Percentiles rank a stretch among this genome's conserved stretches.
Evolutionary conservation across 805 yeast species (phyloP).

Genomic region (Dipodascus geniculatus): DNA sequence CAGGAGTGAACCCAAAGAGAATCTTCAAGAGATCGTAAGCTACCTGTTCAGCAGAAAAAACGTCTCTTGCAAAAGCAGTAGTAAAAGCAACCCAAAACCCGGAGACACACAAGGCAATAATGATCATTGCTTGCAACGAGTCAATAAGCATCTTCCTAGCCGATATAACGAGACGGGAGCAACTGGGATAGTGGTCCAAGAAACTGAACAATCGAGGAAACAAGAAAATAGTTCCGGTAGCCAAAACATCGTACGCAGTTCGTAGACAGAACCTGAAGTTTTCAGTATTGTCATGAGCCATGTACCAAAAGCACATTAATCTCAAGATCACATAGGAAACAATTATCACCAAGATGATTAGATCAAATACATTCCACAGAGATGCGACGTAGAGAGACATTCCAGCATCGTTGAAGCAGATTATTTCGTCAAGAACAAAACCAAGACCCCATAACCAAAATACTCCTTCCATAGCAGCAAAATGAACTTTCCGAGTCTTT

Average conservation of each 20-base stretch:
- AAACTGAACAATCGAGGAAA: conserved; percentile 40
- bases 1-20: conserved; percentile 48
- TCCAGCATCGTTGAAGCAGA: conserved; percentile 35
- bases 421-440: conserved; percentile 36
- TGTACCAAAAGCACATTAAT: conserved; percentile 9
- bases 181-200: conserved; percentile 40
- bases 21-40: conserved; percentile 41
- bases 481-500: conserved; percentile 8
- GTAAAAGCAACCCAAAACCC: conserved; percentile 47
- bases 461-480: conserved; percentile 24
- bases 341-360: conserved; percentile 30
- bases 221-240: conserved; percentile 35
- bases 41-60: conserved; percentile 31
- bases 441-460: conserved; percentile 37
- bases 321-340: conserved; percentile 22
- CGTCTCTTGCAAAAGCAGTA: conserved; percentile 33
- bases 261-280: conserved; percentile 1
- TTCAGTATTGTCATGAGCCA: not conserved
- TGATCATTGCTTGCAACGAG: conserved; percentile 35
- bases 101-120: conserved; percentile 37
- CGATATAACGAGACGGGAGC: conserved; percentile 40
- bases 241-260: conserved; percentile 23
- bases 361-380: conserved; percentile 43
- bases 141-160: conserved; percentile 40
- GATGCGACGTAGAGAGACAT: conserved; percentile 35